These are phyloP conservation scores for Collybiopsis luxurians DNA, from an alignment of 768 basidiomycete genomes.

Conservation along the genomic window DNA sequence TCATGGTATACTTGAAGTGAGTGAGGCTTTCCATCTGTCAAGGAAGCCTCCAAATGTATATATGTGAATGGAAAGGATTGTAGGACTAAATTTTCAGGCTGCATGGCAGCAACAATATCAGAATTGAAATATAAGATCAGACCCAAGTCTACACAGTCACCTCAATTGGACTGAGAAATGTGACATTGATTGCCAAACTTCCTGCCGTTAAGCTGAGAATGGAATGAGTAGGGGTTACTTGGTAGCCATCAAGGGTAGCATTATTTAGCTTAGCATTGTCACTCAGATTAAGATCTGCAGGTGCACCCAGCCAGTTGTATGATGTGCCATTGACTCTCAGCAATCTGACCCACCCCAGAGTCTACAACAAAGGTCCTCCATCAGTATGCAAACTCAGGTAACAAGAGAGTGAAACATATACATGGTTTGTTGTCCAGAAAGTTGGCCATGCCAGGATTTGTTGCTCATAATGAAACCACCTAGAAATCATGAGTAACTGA, in stretches of 20 bases:
- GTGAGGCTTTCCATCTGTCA: conserved; percentile 37
- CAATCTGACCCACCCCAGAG: conserved; percentile 11
- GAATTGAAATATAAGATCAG: neutral
- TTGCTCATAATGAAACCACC: too few relatives aligned
- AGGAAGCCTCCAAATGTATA: conserved; percentile 32
- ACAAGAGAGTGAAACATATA: neutral
- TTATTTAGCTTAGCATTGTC: neutral
- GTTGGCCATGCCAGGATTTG: too few relatives aligned
- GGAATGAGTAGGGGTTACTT: conserved; percentile 13
- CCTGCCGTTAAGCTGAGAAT: conserved; percentile 8
- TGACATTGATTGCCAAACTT: conserved; percentile 11
- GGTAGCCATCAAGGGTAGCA: conserved; percentile 3
- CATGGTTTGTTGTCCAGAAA: conserved; percentile 6
- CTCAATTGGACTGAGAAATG: conserved; percentile 15
- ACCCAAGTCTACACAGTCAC: neutral
- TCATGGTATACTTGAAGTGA: conserved; percentile 45
- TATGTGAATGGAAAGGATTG: conserved; percentile 57
- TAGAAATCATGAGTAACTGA: too few relatives aligned
- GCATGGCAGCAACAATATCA: neutral
- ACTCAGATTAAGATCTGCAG: neutral
- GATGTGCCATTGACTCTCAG: conserved; percentile 11
- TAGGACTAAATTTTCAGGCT: conserved; percentile 45
- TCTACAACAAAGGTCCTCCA: conserved; percentile 3
- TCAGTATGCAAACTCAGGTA: neutral
- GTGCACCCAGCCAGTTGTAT: conserved; percentile 12